Evolutionary conservation across 768 basidiomycete species (phyloP).

Genomic region (Lentinus brumalis): DNA sequence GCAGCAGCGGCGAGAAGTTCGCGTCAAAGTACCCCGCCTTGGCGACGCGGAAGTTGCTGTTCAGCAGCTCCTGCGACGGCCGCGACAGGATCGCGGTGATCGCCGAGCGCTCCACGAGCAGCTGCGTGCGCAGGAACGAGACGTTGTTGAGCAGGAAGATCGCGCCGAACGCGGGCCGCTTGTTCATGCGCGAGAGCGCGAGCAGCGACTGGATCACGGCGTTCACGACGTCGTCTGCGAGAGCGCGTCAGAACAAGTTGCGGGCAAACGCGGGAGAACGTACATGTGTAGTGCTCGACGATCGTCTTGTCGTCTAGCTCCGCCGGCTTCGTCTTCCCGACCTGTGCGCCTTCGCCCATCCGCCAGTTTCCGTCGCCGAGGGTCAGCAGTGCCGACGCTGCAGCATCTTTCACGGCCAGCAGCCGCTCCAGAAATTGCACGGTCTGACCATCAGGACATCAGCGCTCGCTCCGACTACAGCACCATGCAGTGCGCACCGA

Average conservation of each 20-base stretch:
- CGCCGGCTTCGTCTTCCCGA: conserved; percentile 51
- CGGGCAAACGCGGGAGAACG: conserved; percentile 29
- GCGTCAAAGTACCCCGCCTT: conserved; percentile 85
- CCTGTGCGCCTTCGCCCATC: conserved; percentile 82
- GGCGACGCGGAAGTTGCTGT: conserved; percentile 74
- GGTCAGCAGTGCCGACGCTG: conserved; percentile 61
- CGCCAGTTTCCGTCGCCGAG: conserved; percentile 91
- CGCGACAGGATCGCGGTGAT: conserved; percentile 58
- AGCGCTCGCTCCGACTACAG: neutral
- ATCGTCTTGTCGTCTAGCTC: conserved; percentile 62
- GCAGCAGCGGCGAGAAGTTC: conserved; percentile 79
- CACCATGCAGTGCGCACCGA: conserved; percentile 42
- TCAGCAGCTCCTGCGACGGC: conserved; percentile 61
- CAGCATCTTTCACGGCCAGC: conserved; percentile 70
- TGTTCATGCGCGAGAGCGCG: conserved; percentile 59
- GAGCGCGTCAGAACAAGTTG: neutral
- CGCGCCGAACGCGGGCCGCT: conserved; percentile 66
- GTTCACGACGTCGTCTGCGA: conserved; percentile 71
- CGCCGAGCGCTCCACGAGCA: conserved; percentile 50
- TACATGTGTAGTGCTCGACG: conserved; percentile 77
- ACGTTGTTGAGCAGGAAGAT: conserved; percentile 84
- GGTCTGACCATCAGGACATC: conserved; percentile 43
- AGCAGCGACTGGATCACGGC: conserved; percentile 63
- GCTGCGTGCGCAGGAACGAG: conserved; percentile 62
- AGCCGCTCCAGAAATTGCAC: conserved; percentile 69